Base-by-base conservation (phyloP, 805 yeast species). In the Zygosaccharomyces lentus region DNA sequence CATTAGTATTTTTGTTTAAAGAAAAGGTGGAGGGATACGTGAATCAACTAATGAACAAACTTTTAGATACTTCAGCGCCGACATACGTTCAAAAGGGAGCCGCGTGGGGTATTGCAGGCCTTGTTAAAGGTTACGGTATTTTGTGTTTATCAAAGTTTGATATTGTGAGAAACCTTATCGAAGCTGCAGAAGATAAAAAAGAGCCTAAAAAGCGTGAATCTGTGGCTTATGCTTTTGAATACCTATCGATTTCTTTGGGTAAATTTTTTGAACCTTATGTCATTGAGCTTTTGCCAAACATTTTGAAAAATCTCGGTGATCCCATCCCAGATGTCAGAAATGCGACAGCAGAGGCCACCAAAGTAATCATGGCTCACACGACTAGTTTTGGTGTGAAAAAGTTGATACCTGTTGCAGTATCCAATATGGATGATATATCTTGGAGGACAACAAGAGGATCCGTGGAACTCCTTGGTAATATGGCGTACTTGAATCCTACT, bases 371-470 rank as follows among this genome's bases (percentile, higher is more conserved):
- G 99, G 79, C 83, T 43, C 77, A 82, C 57, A 87, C 98, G 4
- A 89, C 98, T 2, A 81, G 95, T 51, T 93, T 72, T 65, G 99
- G 99, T 68, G 87, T 93, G 47, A 86, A 84, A 61, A 82, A 84
- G 54, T 75, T 93, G 64, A 89, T 93, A 64, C 99, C 99, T 2
- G 74, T 91, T 47, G 95, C 97, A 0, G 78, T 91, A 48, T 78
- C 81, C 26, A 87, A 87, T 54, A 73, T 93, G 56, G 95, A 89
- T 56, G 95, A 87, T 50, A 81, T 83, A 46, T 84, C 95, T 0
- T 93, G 99, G 99, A 78, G 99, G 69, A 81, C 96, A 0, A 93
- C 93, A 70, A 87, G 89, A 68, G 99, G 98, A 3, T 87, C 98
- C 6, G 98, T 93, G 15, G 98, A 93, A 64, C 70, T 93, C 43